Conservation (phyloP, 257 asterid genomes). For the Petunia axillaris region DNA sequence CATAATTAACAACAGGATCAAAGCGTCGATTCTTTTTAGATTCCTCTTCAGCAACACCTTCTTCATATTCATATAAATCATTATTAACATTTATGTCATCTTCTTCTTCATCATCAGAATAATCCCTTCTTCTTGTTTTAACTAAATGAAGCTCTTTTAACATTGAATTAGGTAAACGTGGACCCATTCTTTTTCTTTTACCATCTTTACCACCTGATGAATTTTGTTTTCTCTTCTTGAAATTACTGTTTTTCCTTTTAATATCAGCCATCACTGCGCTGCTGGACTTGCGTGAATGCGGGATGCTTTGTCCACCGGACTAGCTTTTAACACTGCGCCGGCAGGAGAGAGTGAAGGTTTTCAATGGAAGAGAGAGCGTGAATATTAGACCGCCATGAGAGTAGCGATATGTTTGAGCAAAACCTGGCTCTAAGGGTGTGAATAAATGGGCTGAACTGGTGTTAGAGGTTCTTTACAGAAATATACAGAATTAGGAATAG, state of each 20-base stretch:
- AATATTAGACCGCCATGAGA: too few species aligned
- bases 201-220: slow-evolving; percentile 8
- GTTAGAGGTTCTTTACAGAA: too few species aligned
- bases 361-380: too few species aligned
- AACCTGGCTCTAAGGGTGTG: too few species aligned
- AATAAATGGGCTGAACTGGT: too few species aligned
- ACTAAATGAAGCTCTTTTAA: slow-evolving; percentile 16
- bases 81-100: slow-evolving; percentile 28
- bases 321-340: too few species aligned
- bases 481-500: too few species aligned
- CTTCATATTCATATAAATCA: slow-evolving; percentile 83
- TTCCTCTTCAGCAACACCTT: slow-evolving; percentile 79
- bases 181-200: neutral
- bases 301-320: too few species aligned
- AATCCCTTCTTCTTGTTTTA: neutral
- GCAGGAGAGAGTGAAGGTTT: too few species aligned
- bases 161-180: slow-evolving; percentile 24
- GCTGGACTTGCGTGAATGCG: too few species aligned
- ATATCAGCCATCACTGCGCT: neutral
- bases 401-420: too few species aligned
- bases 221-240: neutral
- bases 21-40: slow-evolving; percentile 68
- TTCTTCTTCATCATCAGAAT: slow-evolving; percentile 46
- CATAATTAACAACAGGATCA: slow-evolving; percentile 73
- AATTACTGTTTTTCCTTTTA: neutral